Conservation (phyloP, 1,139 yeast species). For the Suhomyces taliae region DNA sequence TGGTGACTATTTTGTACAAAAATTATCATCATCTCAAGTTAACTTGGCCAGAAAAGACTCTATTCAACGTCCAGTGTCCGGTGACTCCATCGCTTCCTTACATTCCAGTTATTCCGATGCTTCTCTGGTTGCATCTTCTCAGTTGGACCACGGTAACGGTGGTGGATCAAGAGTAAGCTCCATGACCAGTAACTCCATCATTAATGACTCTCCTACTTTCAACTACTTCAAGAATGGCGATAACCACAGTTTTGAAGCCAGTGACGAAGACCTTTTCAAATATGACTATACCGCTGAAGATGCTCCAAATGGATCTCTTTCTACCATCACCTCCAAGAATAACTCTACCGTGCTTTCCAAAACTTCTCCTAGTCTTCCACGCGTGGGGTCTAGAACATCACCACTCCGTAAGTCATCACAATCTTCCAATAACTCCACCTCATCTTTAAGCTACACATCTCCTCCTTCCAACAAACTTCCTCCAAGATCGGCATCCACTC, state of each 20-base stretch:
- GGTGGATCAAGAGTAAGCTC: slow-evolving; percentile 41
- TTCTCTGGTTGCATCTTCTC: slow-evolving; percentile 36
- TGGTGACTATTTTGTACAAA: slow-evolving; percentile 43
- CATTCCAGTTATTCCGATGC: slow-evolving; percentile 36
- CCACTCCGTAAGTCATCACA: slow-evolving; percentile 2
- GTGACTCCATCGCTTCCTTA: slow-evolving; percentile 39
- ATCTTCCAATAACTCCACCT: slow-evolving; percentile 5
- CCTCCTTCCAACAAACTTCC: slow-evolving; percentile 1
- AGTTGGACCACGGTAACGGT: slow-evolving; percentile 24
- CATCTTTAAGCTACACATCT: slow-evolving; percentile 2
- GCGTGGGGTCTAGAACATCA: not conserved
- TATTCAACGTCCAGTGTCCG: slow-evolving; percentile 32
- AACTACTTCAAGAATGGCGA: slow-evolving; percentile 12
- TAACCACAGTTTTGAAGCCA: slow-evolving; percentile 12
- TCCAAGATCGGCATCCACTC: slow-evolving; percentile 5
- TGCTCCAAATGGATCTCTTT: slow-evolving; percentile 18
- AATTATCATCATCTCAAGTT: slow-evolving; percentile 20
- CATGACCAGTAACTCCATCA: slow-evolving; percentile 34
- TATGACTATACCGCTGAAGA: slow-evolving; percentile 2
- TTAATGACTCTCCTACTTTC: slow-evolving; percentile 20
- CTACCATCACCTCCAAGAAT: slow-evolving; percentile 25
- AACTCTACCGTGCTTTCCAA: slow-evolving; percentile 5
- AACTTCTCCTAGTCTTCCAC: not conserved
- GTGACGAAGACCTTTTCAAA: slow-evolving; percentile 9
- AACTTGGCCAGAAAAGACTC: slow-evolving; percentile 7